These are phyloP conservation scores for Entomortierella chlamydospora DNA, from an alignment of 192 early-diverging fungal species.

Conservation along the genomic window DNA sequence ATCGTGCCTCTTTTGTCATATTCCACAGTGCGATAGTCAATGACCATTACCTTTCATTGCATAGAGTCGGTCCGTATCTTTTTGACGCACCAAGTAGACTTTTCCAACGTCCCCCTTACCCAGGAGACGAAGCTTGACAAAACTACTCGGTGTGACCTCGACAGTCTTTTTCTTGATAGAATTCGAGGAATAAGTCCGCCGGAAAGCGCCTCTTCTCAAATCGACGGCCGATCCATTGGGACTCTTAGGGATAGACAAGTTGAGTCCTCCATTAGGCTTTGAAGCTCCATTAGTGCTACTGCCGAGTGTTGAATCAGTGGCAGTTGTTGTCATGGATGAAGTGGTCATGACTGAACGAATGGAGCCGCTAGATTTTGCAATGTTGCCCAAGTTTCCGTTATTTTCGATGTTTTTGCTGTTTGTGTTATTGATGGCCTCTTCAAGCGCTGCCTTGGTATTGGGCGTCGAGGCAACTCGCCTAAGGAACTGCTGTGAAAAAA, in stretches of 20 bases:
- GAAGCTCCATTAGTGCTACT: constrained; percentile 9
- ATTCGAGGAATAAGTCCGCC: constrained; percentile 84
- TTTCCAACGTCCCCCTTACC: constrained; percentile 99
- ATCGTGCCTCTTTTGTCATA: too few relatives aligned
- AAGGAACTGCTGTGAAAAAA: constrained; percentile 34
- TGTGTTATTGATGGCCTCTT: constrained; percentile 24
- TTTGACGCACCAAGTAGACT: constrained; percentile 94
- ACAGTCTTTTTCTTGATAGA: constrained; percentile 84
- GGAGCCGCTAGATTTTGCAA: constrained; percentile 35
- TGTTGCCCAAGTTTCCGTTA: background rate
- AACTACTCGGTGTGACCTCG: constrained; percentile 89
- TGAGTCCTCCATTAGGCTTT: constrained; percentile 22
- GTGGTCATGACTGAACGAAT: constrained; percentile 44
- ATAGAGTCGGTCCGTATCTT: constrained; percentile 84
- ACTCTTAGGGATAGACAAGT: constrained; percentile 40
- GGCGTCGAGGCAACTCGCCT: constrained; percentile 65
- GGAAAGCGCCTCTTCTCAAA: constrained; percentile 64
- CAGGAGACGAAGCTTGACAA: constrained; percentile 89
- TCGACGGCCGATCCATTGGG: constrained; percentile 47
- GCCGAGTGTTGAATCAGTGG: constrained; percentile 14
- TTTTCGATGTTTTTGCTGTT: constrained; percentile 3
- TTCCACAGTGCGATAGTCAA: background rate
- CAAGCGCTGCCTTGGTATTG: constrained; percentile 55
- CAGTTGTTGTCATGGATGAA: constrained; percentile 35
- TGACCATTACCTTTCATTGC: constrained; percentile 90